phyloP scores from a whole-genome alignment of 495 filamentous ascomycete genomes.

The Paragyromitra xinjiangensis region DNA sequence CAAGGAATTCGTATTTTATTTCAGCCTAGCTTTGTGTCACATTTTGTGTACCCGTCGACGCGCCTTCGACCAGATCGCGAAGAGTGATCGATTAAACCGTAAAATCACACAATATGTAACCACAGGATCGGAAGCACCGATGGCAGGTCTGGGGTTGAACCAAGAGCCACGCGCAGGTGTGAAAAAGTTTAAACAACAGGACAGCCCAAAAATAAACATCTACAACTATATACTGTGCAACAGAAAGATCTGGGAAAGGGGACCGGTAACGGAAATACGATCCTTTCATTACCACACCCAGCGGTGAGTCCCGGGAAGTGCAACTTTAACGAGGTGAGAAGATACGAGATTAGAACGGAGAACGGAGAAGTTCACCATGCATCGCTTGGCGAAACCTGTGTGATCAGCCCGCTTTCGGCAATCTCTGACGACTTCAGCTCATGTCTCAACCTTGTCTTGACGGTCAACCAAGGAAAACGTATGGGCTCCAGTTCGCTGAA shows the following conservation, averaged over 20 bases:
- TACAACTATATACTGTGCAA: constrained; percentile 21
- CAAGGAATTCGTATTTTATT: constrained; percentile 30
- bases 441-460: constrained; percentile 48
- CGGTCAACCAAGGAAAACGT: constrained; percentile 8
- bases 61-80: constrained; percentile 11
- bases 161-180: constrained; percentile 33
- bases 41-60: constrained; percentile 17
- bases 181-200: constrained; percentile 42
- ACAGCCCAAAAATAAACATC: constrained; percentile 22
- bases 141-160: constrained; percentile 10
- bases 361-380: constrained; percentile 13
- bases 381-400: constrained; percentile 42
- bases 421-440: constrained; percentile 52
- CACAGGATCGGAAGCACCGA: constrained; percentile 33
- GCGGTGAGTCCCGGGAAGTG: background rate
- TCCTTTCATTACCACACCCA: background rate
- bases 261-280: constrained; percentile 10
- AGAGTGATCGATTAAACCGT: constrained; percentile 38
- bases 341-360: constrained; percentile 18
- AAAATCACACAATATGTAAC: constrained; percentile 42
- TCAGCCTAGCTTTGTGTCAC: constrained; percentile 26
- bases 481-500: background rate
- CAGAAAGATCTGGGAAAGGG: constrained; percentile 10
- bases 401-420: constrained; percentile 50
- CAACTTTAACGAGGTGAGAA: background rate